A percentile compares a stretch with the other conserved stretches of the same genome.
Evolutionary conservation across 2,329 filamentous ascomycete genomes (phyloP).

Genomic region (Cladosporium sp.): DNA sequence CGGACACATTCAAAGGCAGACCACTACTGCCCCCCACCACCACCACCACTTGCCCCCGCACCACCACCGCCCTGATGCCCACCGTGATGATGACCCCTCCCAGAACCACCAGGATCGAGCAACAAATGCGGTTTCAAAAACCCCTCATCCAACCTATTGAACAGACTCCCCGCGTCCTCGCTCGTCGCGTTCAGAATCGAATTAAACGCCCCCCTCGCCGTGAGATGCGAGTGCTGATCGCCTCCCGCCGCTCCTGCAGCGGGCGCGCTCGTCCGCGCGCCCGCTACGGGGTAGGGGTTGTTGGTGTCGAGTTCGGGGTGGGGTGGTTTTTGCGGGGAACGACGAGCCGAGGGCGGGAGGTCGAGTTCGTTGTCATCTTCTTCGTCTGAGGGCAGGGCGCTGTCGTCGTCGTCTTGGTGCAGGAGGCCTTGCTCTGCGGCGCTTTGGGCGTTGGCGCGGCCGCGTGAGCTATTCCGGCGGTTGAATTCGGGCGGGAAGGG

Average conservation of each 20-base stretch:
- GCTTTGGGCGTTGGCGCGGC: constrained; percentile 40
- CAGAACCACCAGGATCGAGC: constrained; percentile 58
- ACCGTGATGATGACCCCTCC: constrained; percentile 13
- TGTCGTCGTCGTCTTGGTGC: constrained; percentile 43
- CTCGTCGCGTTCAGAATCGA: constrained; percentile 72
- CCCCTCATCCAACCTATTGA: constrained; percentile 89
- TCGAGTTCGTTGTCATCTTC: constrained; percentile 55
- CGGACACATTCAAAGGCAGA: too few species aligned
- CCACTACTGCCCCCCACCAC: too few species aligned
- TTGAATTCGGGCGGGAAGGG: constrained; percentile 41
- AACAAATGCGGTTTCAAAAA: constrained; percentile 91
- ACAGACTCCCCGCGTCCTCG: constrained; percentile 85
- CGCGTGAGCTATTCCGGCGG: constrained; percentile 51
- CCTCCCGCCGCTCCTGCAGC: constrained; percentile 14
- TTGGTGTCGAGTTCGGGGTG: constrained; percentile 17
- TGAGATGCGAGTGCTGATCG: constrained; percentile 39
- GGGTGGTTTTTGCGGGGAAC: constrained; percentile 38
- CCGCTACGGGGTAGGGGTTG: constrained; percentile 39
- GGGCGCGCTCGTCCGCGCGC: constrained; percentile 26
- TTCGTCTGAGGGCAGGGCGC: constrained; percentile 46
- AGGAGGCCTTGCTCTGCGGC: constrained; percentile 53
- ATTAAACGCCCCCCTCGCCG: constrained; percentile 70
- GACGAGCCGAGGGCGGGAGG: constrained; percentile 53
- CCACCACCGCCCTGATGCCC: constrained; percentile 13
- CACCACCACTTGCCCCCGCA: neutral